A percentile compares a stretch with the other conserved stretches of the same genome.
Evolutionary conservation across 2,329 filamentous ascomycete genomes (phyloP).

Genomic region (Esteya vermicola): DNA sequence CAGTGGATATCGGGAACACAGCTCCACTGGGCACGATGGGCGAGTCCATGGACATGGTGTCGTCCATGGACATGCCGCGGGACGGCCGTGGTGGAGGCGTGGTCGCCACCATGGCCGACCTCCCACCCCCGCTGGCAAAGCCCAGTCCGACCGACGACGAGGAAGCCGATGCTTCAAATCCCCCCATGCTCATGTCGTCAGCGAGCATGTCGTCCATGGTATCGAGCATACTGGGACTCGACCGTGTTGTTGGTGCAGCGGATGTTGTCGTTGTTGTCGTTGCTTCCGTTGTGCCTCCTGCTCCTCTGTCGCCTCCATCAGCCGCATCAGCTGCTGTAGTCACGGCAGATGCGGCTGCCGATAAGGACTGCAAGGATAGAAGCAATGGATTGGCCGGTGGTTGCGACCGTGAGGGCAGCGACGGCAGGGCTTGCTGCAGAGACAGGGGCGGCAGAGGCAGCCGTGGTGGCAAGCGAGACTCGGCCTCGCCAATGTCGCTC

Average conservation of each 20-base stretch:
- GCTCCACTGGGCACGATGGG: constrained; percentile 25
- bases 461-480: constrained; percentile 9
- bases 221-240: constrained; percentile 51
- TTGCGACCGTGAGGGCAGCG: too few species aligned
- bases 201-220: constrained; percentile 53
- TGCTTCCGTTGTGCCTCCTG: too few species aligned
- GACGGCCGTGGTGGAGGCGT: constrained; percentile 51
- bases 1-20: constrained; percentile 16
- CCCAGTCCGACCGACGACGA: constrained; percentile 16
- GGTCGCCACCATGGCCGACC: background rate
- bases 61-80: constrained; percentile 45
- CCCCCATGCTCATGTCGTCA: constrained; percentile 52
- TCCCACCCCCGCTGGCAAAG: too few species aligned
- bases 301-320: too few species aligned
- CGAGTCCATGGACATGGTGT: constrained; percentile 61
- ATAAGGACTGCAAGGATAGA: too few species aligned
- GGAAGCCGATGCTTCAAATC: too few species aligned
- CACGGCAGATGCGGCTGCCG: too few species aligned
- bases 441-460: constrained; percentile 16
- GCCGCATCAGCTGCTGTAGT: too few species aligned
- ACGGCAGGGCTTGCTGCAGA: background rate
- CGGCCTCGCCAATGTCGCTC: constrained; percentile 55
- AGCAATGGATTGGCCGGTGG: background rate
- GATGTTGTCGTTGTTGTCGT: constrained; percentile 10
- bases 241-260: constrained; percentile 40